Conservation (phyloP, 768 basidiomycete genomes). For the Leccinum obscurum region DNA sequence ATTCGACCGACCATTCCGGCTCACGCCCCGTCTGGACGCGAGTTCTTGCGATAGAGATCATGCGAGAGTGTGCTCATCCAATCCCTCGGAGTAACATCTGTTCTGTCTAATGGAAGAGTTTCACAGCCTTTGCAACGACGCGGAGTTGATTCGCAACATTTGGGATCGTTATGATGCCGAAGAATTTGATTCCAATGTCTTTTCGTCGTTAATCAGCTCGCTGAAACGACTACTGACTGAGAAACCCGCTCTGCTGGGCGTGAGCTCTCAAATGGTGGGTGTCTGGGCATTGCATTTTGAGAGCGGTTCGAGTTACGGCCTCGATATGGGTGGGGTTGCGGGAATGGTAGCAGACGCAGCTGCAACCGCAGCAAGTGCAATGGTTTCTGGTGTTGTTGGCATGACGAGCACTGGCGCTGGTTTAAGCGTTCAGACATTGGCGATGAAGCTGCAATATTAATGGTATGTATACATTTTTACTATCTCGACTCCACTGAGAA, state of each 20-base stretch:
- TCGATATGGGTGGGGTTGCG: constrained; percentile 68
- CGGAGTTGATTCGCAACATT: constrained; percentile 74
- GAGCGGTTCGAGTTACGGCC: constrained; percentile 42
- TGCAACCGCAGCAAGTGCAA: constrained; percentile 78
- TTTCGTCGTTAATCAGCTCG: constrained; percentile 75
- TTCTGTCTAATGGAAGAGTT: constrained; percentile 3
- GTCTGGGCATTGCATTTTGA: constrained; percentile 53
- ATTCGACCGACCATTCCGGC: constrained; percentile 26
- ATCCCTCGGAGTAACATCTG: neutral
- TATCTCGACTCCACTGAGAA: neutral
- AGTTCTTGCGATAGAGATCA: constrained; percentile 89
- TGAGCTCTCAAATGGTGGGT: constrained; percentile 78
- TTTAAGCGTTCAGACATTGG: constrained; percentile 67
- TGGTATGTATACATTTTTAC: constrained; percentile 53
- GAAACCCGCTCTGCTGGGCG: constrained; percentile 82
- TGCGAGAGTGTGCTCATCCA: constrained; percentile 63
- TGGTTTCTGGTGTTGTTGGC: constrained; percentile 80
- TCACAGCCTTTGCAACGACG: constrained; percentile 71
- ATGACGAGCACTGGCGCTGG: constrained; percentile 77
- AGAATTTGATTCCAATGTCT: constrained; percentile 64
- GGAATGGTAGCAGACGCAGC: constrained; percentile 84
- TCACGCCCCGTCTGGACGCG: constrained; percentile 80
- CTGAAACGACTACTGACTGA: constrained; percentile 88
- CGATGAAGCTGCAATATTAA: constrained; percentile 91
- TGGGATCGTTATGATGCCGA: constrained; percentile 76